These are phyloP conservation scores for Glaciozyma martinii DNA, from an alignment of 768 basidiomycete genomes.

Conservation along the genomic window DNA sequence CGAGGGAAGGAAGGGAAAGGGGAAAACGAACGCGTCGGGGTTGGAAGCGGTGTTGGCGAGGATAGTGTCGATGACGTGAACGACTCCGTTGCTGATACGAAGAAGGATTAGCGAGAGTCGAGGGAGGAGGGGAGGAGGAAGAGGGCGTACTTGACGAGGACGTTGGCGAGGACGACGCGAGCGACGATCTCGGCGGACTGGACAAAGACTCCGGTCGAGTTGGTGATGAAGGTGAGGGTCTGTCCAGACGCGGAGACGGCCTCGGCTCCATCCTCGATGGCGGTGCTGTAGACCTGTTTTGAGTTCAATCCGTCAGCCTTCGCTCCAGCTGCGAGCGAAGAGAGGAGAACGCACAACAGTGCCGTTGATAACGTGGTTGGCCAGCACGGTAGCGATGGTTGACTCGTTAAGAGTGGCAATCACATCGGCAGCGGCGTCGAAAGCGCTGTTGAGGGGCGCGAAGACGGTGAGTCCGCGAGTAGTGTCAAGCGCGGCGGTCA, in stretches of 20 bases:
- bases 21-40: slow-evolving; percentile 32
- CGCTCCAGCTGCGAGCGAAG: neutral
- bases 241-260: slow-evolving; percentile 40
- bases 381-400: slow-evolving; percentile 31
- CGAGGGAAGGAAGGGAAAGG: neutral
- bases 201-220: slow-evolving; percentile 38
- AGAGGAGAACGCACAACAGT: neutral
- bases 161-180: slow-evolving; percentile 38
- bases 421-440: slow-evolving; percentile 24
- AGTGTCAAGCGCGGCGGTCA: neutral
- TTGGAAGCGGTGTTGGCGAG: slow-evolving; percentile 39
- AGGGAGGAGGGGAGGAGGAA: neutral
- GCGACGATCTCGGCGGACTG: slow-evolving; percentile 36
- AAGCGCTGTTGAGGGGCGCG: slow-evolving; percentile 39
- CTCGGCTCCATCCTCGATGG: slow-evolving; percentile 33
- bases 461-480: slow-evolving; percentile 40
- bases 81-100: neutral
- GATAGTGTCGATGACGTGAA: slow-evolving; percentile 37
- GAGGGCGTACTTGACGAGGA: slow-evolving; percentile 2
- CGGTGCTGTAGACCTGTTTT: neutral
- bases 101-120: neutral
- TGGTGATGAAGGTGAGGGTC: slow-evolving; percentile 38
- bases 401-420: slow-evolving; percentile 36
- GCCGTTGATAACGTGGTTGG: neutral
- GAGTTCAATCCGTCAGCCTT: neutral